phyloP scores from a whole-genome alignment of 371 early-diverging fungal species.

The Parasitella parasitica region DNA sequence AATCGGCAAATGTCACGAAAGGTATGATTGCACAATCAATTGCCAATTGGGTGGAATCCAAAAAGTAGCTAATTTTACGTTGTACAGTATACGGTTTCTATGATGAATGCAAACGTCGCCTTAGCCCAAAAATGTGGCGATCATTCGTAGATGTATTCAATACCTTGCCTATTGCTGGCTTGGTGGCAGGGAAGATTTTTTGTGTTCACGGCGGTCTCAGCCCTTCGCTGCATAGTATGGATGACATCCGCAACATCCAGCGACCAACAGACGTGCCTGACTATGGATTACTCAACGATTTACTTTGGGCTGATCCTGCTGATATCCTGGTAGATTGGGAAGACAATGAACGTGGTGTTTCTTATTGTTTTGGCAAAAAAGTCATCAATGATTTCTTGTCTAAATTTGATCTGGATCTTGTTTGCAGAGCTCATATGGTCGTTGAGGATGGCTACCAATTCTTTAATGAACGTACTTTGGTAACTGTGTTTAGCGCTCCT shows the following conservation, averaged over 20 bases:
- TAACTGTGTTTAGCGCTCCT: constrained; percentile 98
- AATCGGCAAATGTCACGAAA: constrained; percentile 93
- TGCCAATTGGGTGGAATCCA: neutral
- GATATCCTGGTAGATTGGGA: constrained; percentile 87
- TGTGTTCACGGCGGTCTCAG: constrained; percentile 98
- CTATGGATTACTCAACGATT: constrained; percentile 79
- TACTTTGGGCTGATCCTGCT: constrained; percentile 94
- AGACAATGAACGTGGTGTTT: constrained; percentile 98
- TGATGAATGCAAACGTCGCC: constrained; percentile 98
- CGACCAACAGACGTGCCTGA: constrained; percentile 98
- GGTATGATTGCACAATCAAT: too few relatives aligned
- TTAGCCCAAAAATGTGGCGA: constrained; percentile 95
- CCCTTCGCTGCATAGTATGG: constrained; percentile 86
- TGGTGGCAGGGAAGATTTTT: constrained; percentile 96
- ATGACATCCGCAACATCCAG: constrained; percentile 88
- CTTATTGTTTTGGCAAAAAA: constrained; percentile 91
- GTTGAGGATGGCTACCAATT: constrained; percentile 99
- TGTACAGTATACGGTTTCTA: constrained; percentile 94
- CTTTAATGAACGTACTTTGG: constrained; percentile 92
- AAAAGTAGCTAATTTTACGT: constrained; percentile 6
- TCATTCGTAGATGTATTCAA: constrained; percentile 98
- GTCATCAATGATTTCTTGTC: constrained; percentile 86
- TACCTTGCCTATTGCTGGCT: constrained; percentile 94
- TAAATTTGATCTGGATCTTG: constrained; percentile 82
- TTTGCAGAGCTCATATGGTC: constrained; percentile 98